A percentile compares a stretch with the other conserved stretches of the same genome.
Evolutionary conservation across 2,329 filamentous ascomycete genomes (phyloP).

Genomic region (Basipetospora sp.): DNA sequence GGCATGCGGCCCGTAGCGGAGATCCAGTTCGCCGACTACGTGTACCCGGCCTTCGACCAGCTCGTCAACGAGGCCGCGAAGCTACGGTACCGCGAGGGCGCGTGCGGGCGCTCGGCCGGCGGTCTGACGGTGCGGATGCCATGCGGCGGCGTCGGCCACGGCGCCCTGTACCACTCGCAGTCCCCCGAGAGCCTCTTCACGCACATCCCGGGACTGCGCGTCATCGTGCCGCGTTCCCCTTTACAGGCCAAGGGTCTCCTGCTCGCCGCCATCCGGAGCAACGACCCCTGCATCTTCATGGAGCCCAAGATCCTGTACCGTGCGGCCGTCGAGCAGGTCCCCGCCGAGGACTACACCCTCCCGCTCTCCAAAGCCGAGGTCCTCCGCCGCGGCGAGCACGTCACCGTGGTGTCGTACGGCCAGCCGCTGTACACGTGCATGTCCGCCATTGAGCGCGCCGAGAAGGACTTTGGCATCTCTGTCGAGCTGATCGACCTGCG

Average conservation of each 20-base stretch:
- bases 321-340: constrained; percentile 82
- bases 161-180: constrained; percentile 76
- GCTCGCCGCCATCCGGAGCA: constrained; percentile 59
- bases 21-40: constrained; percentile 90
- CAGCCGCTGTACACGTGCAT: constrained; percentile 77
- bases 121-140: constrained; percentile 84
- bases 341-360: constrained; percentile 63
- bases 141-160: constrained; percentile 76
- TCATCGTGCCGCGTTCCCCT: constrained; percentile 75
- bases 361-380: constrained; percentile 77
- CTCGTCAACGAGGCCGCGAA: constrained; percentile 89
- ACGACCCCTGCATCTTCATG: constrained; percentile 84
- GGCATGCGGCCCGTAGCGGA: constrained; percentile 88
- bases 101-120: constrained; percentile 46
- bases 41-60: constrained; percentile 86
- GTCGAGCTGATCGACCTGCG: constrained; percentile 78
- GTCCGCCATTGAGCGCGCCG: constrained; percentile 58
- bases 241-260: constrained; percentile 79
- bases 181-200: constrained; percentile 79
- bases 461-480: constrained; percentile 60
- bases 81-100: constrained; percentile 60
- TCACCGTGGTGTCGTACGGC: constrained; percentile 79
- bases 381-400: constrained; percentile 60
- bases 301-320: constrained; percentile 89
- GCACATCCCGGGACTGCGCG: constrained; percentile 70